A percentile compares a stretch with the other conserved stretches of the same genome.
phyloP scores from a whole-genome alignment of 257 asterid species.

The Mitragyna speciosa region DNA sequence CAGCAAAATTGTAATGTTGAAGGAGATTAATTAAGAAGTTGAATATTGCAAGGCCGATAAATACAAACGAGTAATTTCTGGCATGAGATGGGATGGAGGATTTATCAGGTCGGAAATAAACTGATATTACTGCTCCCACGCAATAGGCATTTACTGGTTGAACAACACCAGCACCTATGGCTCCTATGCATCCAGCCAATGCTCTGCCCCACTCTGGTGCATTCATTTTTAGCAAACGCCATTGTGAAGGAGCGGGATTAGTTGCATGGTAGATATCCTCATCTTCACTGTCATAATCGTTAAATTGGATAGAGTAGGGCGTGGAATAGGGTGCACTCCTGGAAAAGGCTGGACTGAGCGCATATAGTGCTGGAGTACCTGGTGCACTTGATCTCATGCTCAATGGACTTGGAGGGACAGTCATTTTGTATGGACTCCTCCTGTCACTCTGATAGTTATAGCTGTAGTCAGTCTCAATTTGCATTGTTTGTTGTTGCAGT shows the following conservation, averaged over 20 bases:
- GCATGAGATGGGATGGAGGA: conserved; percentile 45
- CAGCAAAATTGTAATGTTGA: conserved; percentile 70
- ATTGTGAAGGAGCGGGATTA: conserved; percentile 57
- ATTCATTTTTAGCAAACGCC: conserved; percentile 65
- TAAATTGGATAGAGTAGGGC: conserved; percentile 67
- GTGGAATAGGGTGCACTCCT: conserved; percentile 48
- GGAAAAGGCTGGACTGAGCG: conserved; percentile 76
- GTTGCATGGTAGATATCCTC: conserved; percentile 23
- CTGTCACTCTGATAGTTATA: conserved; percentile 32
- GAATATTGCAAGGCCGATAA: conserved; percentile 41
- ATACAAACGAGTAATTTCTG: conserved; percentile 38
- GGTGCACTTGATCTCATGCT: conserved; percentile 60
- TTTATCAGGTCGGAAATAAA: conserved; percentile 39
- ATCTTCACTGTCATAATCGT: conserved; percentile 56
- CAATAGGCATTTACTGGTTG: conserved; percentile 66
- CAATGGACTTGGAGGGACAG: conserved; percentile 53
- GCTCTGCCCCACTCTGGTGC: conserved; percentile 63
- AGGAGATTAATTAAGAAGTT: conserved; percentile 57
- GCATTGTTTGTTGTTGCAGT: conserved; percentile 45
- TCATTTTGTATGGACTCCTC: conserved; percentile 31
- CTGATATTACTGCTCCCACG: conserved; percentile 64
- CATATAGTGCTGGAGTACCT: conserved; percentile 54
- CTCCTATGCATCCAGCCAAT: conserved; percentile 70
- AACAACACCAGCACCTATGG: conserved; percentile 51
- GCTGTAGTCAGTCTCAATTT: conserved; percentile 21